Conservation (phyloP, 2,329 filamentous ascomycete genomes). For the Triangularia verruculosa region DNA sequence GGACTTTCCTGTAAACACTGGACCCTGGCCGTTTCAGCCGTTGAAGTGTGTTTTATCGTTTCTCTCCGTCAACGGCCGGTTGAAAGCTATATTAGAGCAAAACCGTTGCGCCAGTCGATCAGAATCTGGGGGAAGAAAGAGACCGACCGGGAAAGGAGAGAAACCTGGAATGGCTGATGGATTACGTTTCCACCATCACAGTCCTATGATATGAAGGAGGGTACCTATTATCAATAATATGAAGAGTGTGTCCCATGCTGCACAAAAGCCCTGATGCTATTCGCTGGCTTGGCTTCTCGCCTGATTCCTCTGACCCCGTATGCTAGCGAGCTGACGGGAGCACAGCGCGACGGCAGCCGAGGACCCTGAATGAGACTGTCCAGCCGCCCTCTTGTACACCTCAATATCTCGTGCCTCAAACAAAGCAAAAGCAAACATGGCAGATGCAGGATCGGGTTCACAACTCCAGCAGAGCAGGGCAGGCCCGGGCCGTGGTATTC, state of each 20-base stretch:
- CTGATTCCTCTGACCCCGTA: neutral
- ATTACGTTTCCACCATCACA: neutral
- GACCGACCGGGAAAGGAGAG: no score
- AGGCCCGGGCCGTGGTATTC: constrained; percentile 14
- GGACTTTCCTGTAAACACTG: neutral
- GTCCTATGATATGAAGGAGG: no score
- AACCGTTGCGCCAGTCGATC: neutral
- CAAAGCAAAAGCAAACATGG: constrained; percentile 7
- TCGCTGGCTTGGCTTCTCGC: neutral
- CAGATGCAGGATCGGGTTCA: neutral
- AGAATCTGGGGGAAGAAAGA: neutral
- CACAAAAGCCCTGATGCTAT: neutral
- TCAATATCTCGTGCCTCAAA: neutral
- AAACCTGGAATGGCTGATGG: no score
- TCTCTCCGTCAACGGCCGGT: neutral
- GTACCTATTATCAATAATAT: neutral
- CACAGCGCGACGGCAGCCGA: neutral
- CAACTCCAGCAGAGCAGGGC: constrained; percentile 4
- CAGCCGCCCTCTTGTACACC: neutral
- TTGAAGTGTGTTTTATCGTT: neutral
- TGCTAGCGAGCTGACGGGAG: neutral
- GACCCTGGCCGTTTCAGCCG: neutral
- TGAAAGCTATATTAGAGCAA: neutral
- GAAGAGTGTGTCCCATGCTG: neutral
- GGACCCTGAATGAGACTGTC: neutral